Percentiles rank a stretch among this genome's conserved stretches.
These are phyloP conservation scores for Paecilomyces fulvus DNA, from an alignment of 2,329 filamentous ascomycete genomes.

Conservation along the genomic window DNA sequence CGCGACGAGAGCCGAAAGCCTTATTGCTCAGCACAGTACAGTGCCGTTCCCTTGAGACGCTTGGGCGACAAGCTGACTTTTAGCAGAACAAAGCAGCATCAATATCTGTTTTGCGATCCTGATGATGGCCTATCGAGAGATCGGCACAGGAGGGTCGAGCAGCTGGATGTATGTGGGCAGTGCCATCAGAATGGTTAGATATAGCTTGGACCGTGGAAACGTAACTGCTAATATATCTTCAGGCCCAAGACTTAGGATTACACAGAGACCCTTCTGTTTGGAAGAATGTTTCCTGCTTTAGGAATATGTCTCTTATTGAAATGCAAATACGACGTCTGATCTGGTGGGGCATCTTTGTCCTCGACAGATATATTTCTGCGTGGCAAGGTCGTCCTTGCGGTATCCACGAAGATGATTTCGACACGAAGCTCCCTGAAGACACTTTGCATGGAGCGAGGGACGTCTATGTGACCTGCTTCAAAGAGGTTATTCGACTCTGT, in stretches of 20 bases:
- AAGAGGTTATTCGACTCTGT: slow-evolving; percentile 4
- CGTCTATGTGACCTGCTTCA: slow-evolving; percentile 3
- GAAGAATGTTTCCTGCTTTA: slow-evolving; percentile 6
- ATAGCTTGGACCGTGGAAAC: background rate
- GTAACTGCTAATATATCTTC: background rate
- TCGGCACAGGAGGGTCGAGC: slow-evolving; percentile 7
- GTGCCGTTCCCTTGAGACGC: background rate
- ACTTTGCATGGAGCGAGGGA: slow-evolving; percentile 3
- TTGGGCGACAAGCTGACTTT: background rate
- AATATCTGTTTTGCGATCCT: slow-evolving; percentile 6
- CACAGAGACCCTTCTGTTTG: slow-evolving; percentile 7
- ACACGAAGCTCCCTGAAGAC: slow-evolving; percentile 6
- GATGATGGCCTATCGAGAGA: slow-evolving; percentile 8
- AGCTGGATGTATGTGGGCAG: slow-evolving; percentile 8
- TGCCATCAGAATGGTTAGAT: slow-evolving; percentile 5
- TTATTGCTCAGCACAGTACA: slow-evolving; percentile 7
- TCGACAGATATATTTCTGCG: slow-evolving; percentile 7
- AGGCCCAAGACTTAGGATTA: slow-evolving; percentile 6
- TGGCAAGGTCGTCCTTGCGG: slow-evolving; percentile 7
- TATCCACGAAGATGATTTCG: slow-evolving; percentile 7
- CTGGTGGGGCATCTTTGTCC: slow-evolving; percentile 8
- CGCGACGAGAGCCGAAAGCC: slow-evolving; percentile 5
- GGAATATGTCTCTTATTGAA: slow-evolving; percentile 6
- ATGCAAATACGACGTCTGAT: slow-evolving; percentile 6
- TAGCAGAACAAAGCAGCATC: slow-evolving; percentile 6